Conservation (phyloP, 2,329 filamentous ascomycete genomes). For the Arthrobotrys entomopaga region DNA sequence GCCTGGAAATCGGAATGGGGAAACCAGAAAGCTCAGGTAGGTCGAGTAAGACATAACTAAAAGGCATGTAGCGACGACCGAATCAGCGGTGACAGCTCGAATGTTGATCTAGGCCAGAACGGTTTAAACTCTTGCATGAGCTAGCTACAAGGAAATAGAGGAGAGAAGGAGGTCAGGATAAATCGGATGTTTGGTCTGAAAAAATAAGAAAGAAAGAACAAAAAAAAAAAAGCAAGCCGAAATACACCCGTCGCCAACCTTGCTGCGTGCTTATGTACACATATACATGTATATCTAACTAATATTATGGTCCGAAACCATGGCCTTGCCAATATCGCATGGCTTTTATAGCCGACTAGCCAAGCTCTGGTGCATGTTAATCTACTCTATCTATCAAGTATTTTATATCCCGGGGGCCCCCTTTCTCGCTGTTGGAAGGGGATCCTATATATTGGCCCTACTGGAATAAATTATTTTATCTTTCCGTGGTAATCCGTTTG, state of each 20-base stretch:
- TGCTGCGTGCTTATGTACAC: too few relatives aligned
- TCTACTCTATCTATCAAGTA: too few relatives aligned
- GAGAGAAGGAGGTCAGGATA: neutral
- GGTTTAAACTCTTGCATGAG: conserved; percentile 15
- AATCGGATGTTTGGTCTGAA: too few relatives aligned
- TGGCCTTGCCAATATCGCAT: too few relatives aligned
- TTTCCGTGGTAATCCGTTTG: conserved; percentile 4
- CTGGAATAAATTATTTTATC: neutral
- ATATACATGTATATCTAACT: too few relatives aligned
- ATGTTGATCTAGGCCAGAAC: conserved; percentile 12
- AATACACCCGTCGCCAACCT: too few relatives aligned
- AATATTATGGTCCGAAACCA: too few relatives aligned
- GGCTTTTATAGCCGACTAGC: conserved; percentile 15
- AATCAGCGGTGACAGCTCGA: conserved; percentile 6
- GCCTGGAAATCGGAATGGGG: neutral
- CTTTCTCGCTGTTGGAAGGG: neutral
- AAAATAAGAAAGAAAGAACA: too few relatives aligned
- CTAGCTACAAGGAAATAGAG: neutral
- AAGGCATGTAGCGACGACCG: neutral
- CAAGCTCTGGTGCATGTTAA: neutral
- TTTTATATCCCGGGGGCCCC: too few relatives aligned
- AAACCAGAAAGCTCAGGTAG: neutral
- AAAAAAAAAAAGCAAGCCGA: too few relatives aligned
- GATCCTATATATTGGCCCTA: neutral
- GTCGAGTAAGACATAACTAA: neutral